Evolutionary conservation across 2,329 filamentous ascomycete genomes (phyloP).

Genomic region (Rhinocladiella similis): DNA sequence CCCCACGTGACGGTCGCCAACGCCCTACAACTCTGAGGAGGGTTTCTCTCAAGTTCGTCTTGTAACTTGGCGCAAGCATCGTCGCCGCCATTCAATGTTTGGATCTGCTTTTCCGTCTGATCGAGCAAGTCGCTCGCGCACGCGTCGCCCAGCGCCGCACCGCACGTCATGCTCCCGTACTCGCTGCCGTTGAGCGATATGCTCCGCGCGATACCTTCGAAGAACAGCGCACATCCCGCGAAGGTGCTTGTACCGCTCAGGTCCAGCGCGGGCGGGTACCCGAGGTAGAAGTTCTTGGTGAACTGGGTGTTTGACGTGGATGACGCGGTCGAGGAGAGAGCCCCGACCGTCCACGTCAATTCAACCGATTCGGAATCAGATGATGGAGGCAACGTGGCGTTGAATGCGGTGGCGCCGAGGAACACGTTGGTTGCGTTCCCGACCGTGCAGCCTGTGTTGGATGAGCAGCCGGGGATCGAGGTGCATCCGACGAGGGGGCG

Average conservation of each 20-base stretch:
- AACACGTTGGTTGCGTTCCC: conserved; percentile 18
- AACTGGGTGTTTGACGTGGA: conserved; percentile 6
- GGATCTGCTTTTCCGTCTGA: conserved; percentile 9
- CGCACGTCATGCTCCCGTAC: conserved; percentile 16
- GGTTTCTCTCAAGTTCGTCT: conserved; percentile 6
- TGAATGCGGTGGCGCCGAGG: conserved; percentile 18
- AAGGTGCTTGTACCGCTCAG: conserved; percentile 4
- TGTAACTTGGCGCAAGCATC: conserved; percentile 13
- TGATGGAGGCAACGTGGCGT: conserved; percentile 9
- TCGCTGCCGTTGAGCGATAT: conserved; percentile 12
- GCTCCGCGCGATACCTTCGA: conserved; percentile 20
- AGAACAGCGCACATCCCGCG: conserved; percentile 18
- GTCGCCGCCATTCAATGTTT: not conserved
- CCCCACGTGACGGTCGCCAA: conserved; percentile 19
- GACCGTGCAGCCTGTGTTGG: conserved; percentile 11
- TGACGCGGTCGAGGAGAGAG: not conserved
- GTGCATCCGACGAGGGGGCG: conserved; percentile 14
- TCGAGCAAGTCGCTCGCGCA: conserved; percentile 15
- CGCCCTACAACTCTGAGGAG: conserved; percentile 11
- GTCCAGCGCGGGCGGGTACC: conserved; percentile 12
- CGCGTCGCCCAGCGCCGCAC: conserved; percentile 6
- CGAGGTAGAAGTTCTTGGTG: conserved; percentile 21
- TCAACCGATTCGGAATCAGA: not conserved
- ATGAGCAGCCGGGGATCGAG: conserved; percentile 13
- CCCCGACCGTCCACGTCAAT: conserved; percentile 21